Base-by-base conservation (phyloP, 2,329 filamentous ascomycete species). In the Xylaria sp. region DNA sequence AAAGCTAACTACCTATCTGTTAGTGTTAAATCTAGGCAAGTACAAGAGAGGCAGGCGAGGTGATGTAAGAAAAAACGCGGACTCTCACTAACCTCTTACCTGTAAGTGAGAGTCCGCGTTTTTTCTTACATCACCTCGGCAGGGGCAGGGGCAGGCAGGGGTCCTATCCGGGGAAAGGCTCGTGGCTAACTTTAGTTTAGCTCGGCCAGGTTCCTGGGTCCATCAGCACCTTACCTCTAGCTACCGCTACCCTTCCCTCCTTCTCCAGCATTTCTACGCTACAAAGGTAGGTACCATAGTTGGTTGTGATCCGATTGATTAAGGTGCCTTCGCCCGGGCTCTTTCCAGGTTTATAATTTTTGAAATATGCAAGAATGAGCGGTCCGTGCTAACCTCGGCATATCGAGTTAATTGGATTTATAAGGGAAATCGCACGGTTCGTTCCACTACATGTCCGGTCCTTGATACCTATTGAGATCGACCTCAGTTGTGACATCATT, bases 401-500 rank as follows among this genome's bases (percentile, higher is more conserved):
- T 61, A 41, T 68, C n/a, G 48, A 23, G 50, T 59, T 37, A 34
- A 48, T 63, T 59, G 13, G 23, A 58, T 46, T 54, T 64, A 48
- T 18, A 20, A 37, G 3, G 54, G 51, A 28, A 41, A 46, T 13
- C 3, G 52, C 15, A 50, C 62, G 15, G 28, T 41, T 15, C 12
- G 8, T 32, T 44, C 23, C 52, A 56, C 32, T 46, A 39, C 34
- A 39, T 54, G n/a, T 62, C 54, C 54, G 39, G 57, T 61, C 32
- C 52, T 20, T 62, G 62, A 55, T 61, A 18, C 46, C 39, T 55
- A 56, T 63, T 41, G 55, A 56, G 66, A 67, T 7, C 59, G 66
- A 67, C 7, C 32, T 39, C n/a, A 44, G 28, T 51, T 48, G 67
- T 72, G 67, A 73, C 71, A 73, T 73, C 71, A 73, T 68, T 67